Evolutionary conservation across 2,329 filamentous ascomycete species (phyloP).

Genomic region (Monilinia polystroma): DNA sequence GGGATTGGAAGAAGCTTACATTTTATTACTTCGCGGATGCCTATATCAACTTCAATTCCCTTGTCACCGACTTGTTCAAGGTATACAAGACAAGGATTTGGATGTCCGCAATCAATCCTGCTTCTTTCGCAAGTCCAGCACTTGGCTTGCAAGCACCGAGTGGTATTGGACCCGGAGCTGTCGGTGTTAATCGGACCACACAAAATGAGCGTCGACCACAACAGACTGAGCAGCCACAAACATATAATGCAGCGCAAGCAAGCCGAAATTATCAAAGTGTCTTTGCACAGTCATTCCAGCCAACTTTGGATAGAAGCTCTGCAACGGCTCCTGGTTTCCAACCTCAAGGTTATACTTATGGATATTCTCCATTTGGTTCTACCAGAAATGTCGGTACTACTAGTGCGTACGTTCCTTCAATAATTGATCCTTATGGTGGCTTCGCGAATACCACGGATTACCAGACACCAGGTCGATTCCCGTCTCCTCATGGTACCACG

Average conservation of each 20-base stretch:
- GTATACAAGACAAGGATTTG: conserved; percentile 99
- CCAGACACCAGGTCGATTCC: conserved; percentile 49
- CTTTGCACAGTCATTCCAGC: conserved; percentile 47
- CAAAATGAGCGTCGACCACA: conserved; percentile 44
- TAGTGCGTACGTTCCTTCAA: conserved; percentile 42
- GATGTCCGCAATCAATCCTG: conserved; percentile 99
- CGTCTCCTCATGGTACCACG: conserved; percentile 43
- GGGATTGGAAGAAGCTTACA: conserved; percentile 98
- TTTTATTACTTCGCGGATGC: conserved; percentile 98
- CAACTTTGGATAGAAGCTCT: conserved; percentile 45
- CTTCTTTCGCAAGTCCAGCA: conserved; percentile 82
- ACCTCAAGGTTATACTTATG: conserved; percentile 43
- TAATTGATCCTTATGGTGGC: conserved; percentile 47
- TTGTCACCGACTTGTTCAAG: conserved; percentile 97
- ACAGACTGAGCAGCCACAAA: conserved; percentile 39
- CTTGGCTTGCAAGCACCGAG: conserved; percentile 69
- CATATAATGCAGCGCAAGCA: conserved; percentile 32
- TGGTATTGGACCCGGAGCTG: conserved; percentile 63
- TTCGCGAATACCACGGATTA: conserved; percentile 48
- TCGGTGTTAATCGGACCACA: conserved; percentile 52
- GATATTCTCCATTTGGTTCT: conserved; percentile 47
- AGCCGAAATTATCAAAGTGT: conserved; percentile 41
- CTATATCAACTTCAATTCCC: conserved; percentile 98
- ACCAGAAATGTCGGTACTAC: conserved; percentile 42
- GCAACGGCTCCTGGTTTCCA: conserved; percentile 44